Evolutionary conservation across 345 rosid genomes (phyloP).

Genomic region (Eucalyptus sp.): DNA sequence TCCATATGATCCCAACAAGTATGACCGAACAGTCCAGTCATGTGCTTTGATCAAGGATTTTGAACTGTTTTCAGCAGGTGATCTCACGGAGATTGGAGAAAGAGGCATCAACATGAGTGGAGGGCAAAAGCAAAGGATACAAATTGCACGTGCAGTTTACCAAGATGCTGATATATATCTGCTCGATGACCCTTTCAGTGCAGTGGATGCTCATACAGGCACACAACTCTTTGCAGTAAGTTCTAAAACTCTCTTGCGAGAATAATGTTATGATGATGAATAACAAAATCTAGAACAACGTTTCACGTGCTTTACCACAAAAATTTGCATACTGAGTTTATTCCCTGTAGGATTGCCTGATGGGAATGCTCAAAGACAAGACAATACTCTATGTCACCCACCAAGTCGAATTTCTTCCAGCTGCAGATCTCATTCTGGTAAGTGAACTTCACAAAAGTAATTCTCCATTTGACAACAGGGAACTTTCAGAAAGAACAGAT

Average conservation of each 20-base stretch:
- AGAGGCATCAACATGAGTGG: conserved; percentile 98
- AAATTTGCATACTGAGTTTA: not conserved
- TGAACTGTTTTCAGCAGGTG: conserved; percentile 70
- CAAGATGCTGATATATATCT: conserved; percentile 88
- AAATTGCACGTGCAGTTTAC: conserved; percentile 87
- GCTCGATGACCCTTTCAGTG: conserved; percentile 94
- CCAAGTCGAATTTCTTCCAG: conserved; percentile 96
- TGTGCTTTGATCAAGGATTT: conserved; percentile 80
- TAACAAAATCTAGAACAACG: not conserved
- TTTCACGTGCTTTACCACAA: not conserved
- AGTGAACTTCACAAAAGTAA: not conserved
- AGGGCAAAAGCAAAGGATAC: conserved; percentile 95
- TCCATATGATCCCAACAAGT: conserved; percentile 33
- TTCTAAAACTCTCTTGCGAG: not conserved
- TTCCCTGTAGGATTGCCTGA: conserved; percentile 62
- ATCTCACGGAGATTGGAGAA: conserved; percentile 90
- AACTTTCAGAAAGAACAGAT: not conserved
- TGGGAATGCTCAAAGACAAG: conserved; percentile 73
- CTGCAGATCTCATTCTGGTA: conserved; percentile 92
- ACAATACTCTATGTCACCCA: conserved; percentile 82
- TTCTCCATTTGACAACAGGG: not conserved
- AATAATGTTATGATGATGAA: not conserved
- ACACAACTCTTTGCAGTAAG: conserved; percentile 67
- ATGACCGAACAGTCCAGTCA: conserved; percentile 54
- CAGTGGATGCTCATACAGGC: conserved; percentile 97